phyloP scores from a whole-genome alignment of 352 stramenopile genomes.

The Thraustochytrium sp. region DNA sequence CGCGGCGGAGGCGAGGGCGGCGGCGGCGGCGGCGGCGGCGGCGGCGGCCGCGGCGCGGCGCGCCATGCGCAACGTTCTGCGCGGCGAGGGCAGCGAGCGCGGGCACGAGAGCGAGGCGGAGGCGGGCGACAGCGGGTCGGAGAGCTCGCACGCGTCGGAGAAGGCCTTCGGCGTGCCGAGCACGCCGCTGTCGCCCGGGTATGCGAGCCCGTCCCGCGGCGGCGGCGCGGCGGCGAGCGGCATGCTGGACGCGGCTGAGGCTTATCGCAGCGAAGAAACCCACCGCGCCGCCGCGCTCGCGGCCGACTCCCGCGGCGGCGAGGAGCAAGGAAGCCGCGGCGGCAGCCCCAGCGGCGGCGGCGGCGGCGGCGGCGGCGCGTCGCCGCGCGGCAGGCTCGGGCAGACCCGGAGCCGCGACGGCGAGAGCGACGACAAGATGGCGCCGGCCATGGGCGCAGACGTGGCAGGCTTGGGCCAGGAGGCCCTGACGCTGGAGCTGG shows the following conservation, averaged over 20 bases:
- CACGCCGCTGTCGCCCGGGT: neutral
- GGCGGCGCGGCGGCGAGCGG: neutral
- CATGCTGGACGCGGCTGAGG: neutral
- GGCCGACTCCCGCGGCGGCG: neutral
- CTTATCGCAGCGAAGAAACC: neutral
- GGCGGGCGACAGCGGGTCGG: neutral
- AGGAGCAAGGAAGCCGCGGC: neutral
- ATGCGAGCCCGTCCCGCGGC: neutral
- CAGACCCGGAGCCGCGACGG: neutral
- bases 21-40: no score
- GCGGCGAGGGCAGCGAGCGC: no score
- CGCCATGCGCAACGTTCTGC: no score
- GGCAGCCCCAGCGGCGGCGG: neutral
- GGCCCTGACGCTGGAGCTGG: no score
- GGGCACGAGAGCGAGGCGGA: neutral
- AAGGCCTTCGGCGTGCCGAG: slow-evolving; percentile 13
- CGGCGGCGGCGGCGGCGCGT: neutral
- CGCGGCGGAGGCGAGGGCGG: no score
- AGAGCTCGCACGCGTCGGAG: slow-evolving; percentile 14
- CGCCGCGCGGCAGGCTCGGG: neutral
- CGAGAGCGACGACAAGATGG: no score
- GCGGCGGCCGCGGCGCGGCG: no score
- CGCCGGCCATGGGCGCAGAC: no score
- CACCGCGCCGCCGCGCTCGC: neutral
- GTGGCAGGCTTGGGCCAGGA: no score